Base-by-base conservation (phyloP, 1,139 yeast genomes). In the Geotrichum histeridarum region DNA sequence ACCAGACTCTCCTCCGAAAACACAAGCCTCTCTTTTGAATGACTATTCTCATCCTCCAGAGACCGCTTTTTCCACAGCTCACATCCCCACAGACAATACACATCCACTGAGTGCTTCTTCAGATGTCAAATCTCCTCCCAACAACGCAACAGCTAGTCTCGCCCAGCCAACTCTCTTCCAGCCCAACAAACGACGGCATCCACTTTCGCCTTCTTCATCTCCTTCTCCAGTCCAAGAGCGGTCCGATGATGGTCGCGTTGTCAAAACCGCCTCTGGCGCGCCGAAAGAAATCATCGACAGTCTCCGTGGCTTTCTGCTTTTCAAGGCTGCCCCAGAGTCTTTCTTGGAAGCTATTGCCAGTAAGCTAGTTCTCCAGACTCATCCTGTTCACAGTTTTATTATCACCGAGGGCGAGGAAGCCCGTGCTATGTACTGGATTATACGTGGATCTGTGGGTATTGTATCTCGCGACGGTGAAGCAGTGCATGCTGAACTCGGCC, bases 391-490 rank as follows among this genome's bases (percentile, higher is more conserved):
- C 62, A 85, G 82, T 58, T 82, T 79, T 64, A 81, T 85, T 42
- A 81, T 84, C 50, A 81, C 81, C 56, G 81, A 76, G 60, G 91
- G 91, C 1, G 90, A 84, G 62, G 84, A 83, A 1, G 82, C 89
- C n/a, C 79, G 77, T 60, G 79, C 91, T 31, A 84, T 86, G 88
- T 85, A 84, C 64, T 84, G 91, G 90, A 82, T 86, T 41, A 69
- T 86, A 14, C 79, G 84, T 63, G 94, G 94, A 2, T 76, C 82
- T 0, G 93, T 85, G 1, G 81, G 81, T 32, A 88, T 85, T 12
- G 81, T 88, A 0, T 81, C 87, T 8, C 78, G 86, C 4, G 93
- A 85, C 66, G 91, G 89, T 31, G 91, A 85, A 67, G 77, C 86
- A 2, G 74, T 82, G 4, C 84, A 82, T 64, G 90, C 91, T 2